Base-by-base conservation (phyloP, 2,329 filamentous ascomycete species). In the Exophiala xenobiotica region DNA sequence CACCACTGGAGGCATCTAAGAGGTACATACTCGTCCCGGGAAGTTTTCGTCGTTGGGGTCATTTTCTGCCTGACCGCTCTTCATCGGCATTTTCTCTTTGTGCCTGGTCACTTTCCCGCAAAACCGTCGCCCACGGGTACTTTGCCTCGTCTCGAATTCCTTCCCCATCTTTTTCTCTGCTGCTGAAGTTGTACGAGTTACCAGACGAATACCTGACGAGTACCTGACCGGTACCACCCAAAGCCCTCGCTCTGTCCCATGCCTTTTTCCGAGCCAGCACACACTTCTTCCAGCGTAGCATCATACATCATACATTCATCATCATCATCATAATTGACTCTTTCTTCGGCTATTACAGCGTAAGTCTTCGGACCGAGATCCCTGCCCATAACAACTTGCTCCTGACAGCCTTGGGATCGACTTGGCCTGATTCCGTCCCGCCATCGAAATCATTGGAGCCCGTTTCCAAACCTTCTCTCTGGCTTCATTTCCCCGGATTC, bases 101-200 rank as follows among this genome's bases (percentile, higher is more conserved):
- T n/a, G n/a, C n/a, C n/a, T n/a, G n/a, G 38, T 40, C 38, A 40
- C 38, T 40, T 40, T 40, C 38, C 38, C 38, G 38, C 38, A 40
- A 19, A 23, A 40, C 14, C 23, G 18, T 22, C n/a, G 19, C 22
- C 38, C 38, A 23, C 38, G 20, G 38, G 38, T 40, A 40, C 38
- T n/a, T 40, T n/a, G 38, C 19, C 38, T 40, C 18, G n/a, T 11
- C 6, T 22, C 20, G 8, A 22, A 8, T 18, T 40, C 8, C 38
- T 40, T 24, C 38, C 38, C 38, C 38, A 40, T 40, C 38, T 40
- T 40, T 40, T 40, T n/a, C n/a, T n/a, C n/a, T n/a, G n/a, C n/a
- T n/a, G n/a, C n/a, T n/a, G n/a, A n/a, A n/a, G n/a, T n/a, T n/a
- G n/a, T n/a, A n/a, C n/a, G n/a, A n/a, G n/a, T n/a, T 24, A 23